A percentile compares a stretch with the other conserved stretches of the same genome.
These are phyloP conservation scores for Thermomucor indicae-seudaticae DNA, from an alignment of 371 early-diverging fungal species.

Conservation along the genomic window DNA sequence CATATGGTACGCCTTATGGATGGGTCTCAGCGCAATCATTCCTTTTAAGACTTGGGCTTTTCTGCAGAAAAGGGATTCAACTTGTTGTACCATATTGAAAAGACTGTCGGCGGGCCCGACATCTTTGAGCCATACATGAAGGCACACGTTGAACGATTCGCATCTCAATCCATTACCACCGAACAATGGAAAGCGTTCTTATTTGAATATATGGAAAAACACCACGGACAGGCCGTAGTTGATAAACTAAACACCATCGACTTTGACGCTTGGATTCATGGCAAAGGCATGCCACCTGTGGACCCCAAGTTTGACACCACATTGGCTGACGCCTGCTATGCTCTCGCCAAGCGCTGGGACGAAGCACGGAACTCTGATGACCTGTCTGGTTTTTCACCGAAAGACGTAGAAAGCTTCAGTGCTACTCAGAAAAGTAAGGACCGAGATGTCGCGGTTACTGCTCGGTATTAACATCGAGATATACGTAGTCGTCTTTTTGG, in stretches of 20 bases:
- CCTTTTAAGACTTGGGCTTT: too few relatives aligned
- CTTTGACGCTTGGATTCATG: constrained; percentile 88
- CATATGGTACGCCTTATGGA: constrained; percentile 73
- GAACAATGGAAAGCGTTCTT: constrained; percentile 84
- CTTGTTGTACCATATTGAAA: constrained; percentile 89
- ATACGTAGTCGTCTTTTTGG: constrained; percentile 73
- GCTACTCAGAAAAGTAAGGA: constrained; percentile 69
- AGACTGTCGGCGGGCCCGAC: constrained; percentile 76
- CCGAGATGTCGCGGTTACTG: background rate
- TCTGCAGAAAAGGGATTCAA: constrained; percentile 85
- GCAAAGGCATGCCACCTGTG: constrained; percentile 88
- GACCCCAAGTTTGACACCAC: constrained; percentile 81
- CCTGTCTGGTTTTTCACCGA: constrained; percentile 50
- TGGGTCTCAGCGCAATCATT: too few relatives aligned
- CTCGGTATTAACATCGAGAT: background rate
- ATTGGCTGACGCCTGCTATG: constrained; percentile 78
- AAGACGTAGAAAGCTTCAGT: constrained; percentile 63
- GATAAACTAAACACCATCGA: constrained; percentile 72
- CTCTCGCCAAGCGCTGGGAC: constrained; percentile 79
- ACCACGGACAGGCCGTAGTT: constrained; percentile 61
- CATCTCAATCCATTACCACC: constrained; percentile 84
- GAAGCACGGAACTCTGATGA: constrained; percentile 46
- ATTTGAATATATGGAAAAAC: constrained; percentile 63
- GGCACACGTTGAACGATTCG: constrained; percentile 80
- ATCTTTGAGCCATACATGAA: constrained; percentile 85